phyloP scores from a whole-genome alignment of 768 basidiomycete genomes.

The Rhodotorula babjevae region DNA sequence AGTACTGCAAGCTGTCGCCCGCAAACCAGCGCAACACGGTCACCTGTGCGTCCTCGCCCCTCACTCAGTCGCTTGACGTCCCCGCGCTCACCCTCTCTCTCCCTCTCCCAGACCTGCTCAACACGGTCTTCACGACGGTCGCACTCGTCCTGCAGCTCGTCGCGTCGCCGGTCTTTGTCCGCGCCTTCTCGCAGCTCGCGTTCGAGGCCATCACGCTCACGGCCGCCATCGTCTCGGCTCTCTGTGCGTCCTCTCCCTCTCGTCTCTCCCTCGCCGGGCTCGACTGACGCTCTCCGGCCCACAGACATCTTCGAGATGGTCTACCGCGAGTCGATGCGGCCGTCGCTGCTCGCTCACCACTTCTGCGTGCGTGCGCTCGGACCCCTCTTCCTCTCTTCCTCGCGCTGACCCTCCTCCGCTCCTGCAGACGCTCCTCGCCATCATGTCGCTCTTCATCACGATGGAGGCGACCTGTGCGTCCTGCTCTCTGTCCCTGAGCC shows the following conservation, averaged over 20 bases:
- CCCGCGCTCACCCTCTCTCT: background rate
- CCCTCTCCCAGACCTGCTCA: background rate
- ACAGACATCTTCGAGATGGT: conserved; percentile 7
- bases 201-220: background rate
- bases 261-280: background rate
- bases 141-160: conserved; percentile 1
- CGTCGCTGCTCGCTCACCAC: background rate
- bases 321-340: conserved; percentile 3
- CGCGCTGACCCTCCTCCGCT: background rate
- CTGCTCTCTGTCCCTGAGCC: background rate
- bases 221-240: background rate
- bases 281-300: background rate
- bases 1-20: background rate
- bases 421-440: conserved; percentile 2
- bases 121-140: background rate
- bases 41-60: background rate
- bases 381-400: background rate
- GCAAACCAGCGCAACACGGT: conserved; percentile 9
- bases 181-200: background rate
- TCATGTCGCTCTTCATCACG: background rate
- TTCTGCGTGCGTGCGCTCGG: conserved; percentile 2
- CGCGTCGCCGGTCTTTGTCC: background rate
- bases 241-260: background rate
- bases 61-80: too few relatives aligned
- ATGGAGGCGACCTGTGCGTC: conserved; percentile 5